Base-by-base conservation (phyloP, 495 filamentous ascomycete genomes). In the Penicillium cinerascens region DNA sequence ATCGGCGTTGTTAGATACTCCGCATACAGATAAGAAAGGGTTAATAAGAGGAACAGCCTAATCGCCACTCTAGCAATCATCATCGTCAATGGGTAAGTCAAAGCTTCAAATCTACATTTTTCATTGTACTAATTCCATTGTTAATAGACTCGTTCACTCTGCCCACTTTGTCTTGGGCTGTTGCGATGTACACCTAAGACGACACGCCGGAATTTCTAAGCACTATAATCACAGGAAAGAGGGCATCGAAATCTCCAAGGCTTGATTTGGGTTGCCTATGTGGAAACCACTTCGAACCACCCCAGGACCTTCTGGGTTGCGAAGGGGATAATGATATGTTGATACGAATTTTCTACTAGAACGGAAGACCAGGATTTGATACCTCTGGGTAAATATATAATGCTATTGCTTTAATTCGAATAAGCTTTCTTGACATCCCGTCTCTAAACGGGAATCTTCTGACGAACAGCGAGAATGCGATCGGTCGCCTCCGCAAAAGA, bases 401-500 rank as follows among this genome's bases (percentile, higher is more conserved):
- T 33, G 9, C 0, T 13, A 29, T 29, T 29, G 4, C 26, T 29
- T 29, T 10, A 9, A 9, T 18, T 18, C 18, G 15, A 37, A 23
- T 9, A 27, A 23, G n/a, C 16, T n/a, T n/a, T n/a, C n/a, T n/a
- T n/a, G n/a, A n/a, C n/a, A n/a, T n/a, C n/a, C n/a, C n/a, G n/a
- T n/a, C n/a, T n/a, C n/a, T n/a, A n/a, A n/a, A n/a, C n/a, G n/a
- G n/a, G n/a, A 23, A 69, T 39, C 36, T 56, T 63, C 42, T 36
- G 54, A 9, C 65, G 55, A 8, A 68, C 38, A 2, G 29, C 23
- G 25, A 63, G 27, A 17, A 71, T 67, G 13, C 68, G 53, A 23
- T 55, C 26, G 0, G 63, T 66, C 9, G 55, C 58, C 33, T 44
- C 50, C 8, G 48, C 41, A 39, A 65, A 69, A 4, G 20, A 36